Evolutionary conservation across 495 filamentous ascomycete genomes (phyloP).

Genomic region (Aspergillus biplanus): DNA sequence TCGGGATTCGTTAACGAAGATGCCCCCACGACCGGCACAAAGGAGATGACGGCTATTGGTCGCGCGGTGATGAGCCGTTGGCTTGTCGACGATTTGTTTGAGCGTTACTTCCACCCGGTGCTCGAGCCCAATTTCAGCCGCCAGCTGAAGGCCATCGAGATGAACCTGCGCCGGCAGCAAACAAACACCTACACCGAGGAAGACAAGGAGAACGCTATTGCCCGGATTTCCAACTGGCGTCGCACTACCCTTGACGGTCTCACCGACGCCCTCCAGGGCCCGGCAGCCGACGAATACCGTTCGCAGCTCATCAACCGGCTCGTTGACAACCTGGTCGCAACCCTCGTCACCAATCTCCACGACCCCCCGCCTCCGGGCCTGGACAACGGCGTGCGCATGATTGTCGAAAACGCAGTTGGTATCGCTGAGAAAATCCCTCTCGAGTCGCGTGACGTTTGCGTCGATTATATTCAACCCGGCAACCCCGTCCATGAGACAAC

Average conservation of each 20-base stretch:
- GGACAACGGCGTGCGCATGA: conserved; percentile 82
- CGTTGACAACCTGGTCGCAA: conserved; percentile 70
- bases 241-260: conserved; percentile 94
- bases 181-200: conserved; percentile 74
- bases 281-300: conserved; percentile 64
- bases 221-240: conserved; percentile 91
- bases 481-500: conserved; percentile 62
- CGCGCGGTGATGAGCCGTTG: conserved; percentile 86
- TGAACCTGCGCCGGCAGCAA: conserved; percentile 76
- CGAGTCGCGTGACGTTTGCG: conserved; percentile 87
- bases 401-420: conserved; percentile 87
- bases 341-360: conserved; percentile 69
- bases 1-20: conserved; percentile 77
- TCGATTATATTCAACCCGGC: conserved; percentile 82
- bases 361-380: conserved; percentile 78
- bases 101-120: conserved; percentile 87
- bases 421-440: conserved; percentile 86
- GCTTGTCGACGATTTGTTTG: conserved; percentile 90
- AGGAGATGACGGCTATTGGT: conserved; percentile 97
- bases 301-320: conserved; percentile 67
- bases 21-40: conserved; percentile 77
- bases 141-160: conserved; percentile 84
- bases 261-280: conserved; percentile 66
- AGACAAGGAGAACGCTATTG: conserved; percentile 84
- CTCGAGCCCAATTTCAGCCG: conserved; percentile 74